Base-by-base conservation (phyloP, 495 filamentous ascomycete species). In the Hyphodiscus hymeniophilus region DNA sequence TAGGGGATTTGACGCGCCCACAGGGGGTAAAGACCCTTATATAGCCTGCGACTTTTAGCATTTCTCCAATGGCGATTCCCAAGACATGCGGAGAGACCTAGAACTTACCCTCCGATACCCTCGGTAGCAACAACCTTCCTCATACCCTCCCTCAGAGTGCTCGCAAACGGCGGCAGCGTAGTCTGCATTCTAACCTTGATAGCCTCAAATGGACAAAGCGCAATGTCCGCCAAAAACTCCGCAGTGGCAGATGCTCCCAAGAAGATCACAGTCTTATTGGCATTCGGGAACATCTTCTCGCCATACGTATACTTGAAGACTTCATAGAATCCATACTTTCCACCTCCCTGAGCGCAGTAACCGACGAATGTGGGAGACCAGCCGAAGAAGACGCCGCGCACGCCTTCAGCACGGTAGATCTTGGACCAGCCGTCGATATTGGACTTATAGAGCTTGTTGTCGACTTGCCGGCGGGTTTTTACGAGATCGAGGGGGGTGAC, bases 241-340 rank as follows among this genome's bases (percentile, higher is more conserved):
- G 82, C 82, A 11, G 68, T 74, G 1, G 81, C 82, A 50, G 70
- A 76, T 10, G 82, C 82, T 3, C 72, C 80, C 22, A 86, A 72
- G 61, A 79, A 82, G 33, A 85, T 70, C 12, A 78, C 54, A 0
- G 82, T 83, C 59, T 77, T 77, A 61, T 81, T 81, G 40, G 60
- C 61, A 42, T 74, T 66, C 2, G 80, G 80, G 63, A 82, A 81
- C 26, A 82, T 41, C 46, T 69, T 66, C 45, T 85, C 77, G 51
- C 80, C 80, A 62, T 86, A 86, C 20, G 73, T 56, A 63, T 86
- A 72, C 59, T 86, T 86, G 74, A 86, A 86, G 59, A 83, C 75
- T 49, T 86, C 82, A 60, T 86, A 86, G 64, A 83, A 75, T 12
- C 82, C 82, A 60, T 86, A 86, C 62, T 86, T 86, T n/a, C 82